Conservation (phyloP, 345 rosid genomes). For the Eucalyptus albens region DNA sequence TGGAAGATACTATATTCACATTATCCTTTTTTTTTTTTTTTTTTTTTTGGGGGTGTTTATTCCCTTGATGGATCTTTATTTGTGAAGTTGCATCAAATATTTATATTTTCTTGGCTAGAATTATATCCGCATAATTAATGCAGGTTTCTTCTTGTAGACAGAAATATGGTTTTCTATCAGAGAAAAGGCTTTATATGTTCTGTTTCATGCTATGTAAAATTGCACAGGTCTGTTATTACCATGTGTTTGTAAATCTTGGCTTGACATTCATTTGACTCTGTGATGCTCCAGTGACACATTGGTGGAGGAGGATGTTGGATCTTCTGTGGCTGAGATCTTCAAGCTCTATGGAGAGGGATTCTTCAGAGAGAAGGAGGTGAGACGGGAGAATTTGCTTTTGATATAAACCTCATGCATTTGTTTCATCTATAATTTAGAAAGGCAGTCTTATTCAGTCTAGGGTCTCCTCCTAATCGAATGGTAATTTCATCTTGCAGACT, state of each 20-base stretch:
- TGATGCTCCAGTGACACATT: slow-evolving; percentile 37
- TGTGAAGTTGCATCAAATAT: not conserved
- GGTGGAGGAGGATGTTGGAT: slow-evolving; percentile 54
- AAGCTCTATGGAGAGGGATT: slow-evolving; percentile 65
- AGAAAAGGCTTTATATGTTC: not conserved
- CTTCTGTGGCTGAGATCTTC: slow-evolving; percentile 78
- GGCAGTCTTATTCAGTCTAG: not conserved
- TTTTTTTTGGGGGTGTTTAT: not conserved
- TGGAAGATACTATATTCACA: not conserved
- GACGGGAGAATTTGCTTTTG: not conserved
- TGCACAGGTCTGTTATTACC: not conserved
- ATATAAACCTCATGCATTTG: not conserved
- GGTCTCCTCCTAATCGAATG: not conserved
- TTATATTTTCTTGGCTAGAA: not conserved
- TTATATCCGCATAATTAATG: not conserved
- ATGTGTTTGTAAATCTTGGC: not conserved
- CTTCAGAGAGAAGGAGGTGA: slow-evolving; percentile 91
- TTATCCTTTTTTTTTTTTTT: too few species aligned
- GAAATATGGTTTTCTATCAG: not conserved
- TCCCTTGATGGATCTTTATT: not conserved
- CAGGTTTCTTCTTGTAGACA: not conserved
- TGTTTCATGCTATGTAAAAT: not conserved
- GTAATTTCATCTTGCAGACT: slow-evolving; percentile 15
- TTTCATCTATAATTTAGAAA: not conserved
- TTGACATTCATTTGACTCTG: not conserved